Conservation (phyloP, 1,284 basidiomycete genomes). For the Mrakiaceae sp. region DNA sequence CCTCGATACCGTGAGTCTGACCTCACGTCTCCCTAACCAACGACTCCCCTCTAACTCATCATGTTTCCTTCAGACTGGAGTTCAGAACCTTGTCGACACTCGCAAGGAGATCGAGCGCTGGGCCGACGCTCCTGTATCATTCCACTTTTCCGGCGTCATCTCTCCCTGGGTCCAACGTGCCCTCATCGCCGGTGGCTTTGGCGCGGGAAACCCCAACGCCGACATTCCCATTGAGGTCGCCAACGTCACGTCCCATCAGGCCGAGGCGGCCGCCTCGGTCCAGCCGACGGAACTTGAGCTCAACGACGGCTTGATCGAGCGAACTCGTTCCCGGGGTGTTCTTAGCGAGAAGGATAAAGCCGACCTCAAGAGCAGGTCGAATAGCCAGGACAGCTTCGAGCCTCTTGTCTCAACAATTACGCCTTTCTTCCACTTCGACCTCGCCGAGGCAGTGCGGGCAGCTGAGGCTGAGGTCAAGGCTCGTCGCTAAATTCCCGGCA, state of each 20-base stretch:
- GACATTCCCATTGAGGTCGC: constrained; percentile 52
- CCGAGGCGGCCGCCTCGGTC: background rate
- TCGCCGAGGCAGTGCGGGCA: constrained; percentile 29
- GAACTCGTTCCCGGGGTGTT: constrained; percentile 4
- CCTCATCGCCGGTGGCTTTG: constrained; percentile 77
- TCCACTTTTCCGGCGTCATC: constrained; percentile 43
- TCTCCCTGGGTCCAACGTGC: constrained; percentile 91
- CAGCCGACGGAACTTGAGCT: constrained; percentile 17
- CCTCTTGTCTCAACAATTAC: constrained; percentile 23
- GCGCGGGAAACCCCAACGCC: constrained; percentile 39
- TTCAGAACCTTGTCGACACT: constrained; percentile 84
- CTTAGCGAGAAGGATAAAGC: constrained; percentile 17
- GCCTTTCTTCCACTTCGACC: constrained; percentile 38
- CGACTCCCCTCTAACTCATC: background rate
- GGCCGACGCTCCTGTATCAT: constrained; percentile 67
- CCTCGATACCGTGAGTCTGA: constrained; percentile 44
- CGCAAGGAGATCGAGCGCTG: constrained; percentile 77
- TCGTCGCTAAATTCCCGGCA: too few species aligned
- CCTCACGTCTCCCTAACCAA: background rate
- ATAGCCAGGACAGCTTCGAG: constrained; percentile 26
- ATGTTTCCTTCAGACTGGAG: constrained; percentile 50
- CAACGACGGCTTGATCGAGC: constrained; percentile 18
- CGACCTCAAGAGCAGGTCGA: constrained; percentile 19
- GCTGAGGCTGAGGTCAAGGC: background rate
- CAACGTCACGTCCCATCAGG: constrained; percentile 48